These are phyloP conservation scores for Neurospora sp. DNA, from an alignment of 495 filamentous ascomycete species.

Conservation along the genomic window DNA sequence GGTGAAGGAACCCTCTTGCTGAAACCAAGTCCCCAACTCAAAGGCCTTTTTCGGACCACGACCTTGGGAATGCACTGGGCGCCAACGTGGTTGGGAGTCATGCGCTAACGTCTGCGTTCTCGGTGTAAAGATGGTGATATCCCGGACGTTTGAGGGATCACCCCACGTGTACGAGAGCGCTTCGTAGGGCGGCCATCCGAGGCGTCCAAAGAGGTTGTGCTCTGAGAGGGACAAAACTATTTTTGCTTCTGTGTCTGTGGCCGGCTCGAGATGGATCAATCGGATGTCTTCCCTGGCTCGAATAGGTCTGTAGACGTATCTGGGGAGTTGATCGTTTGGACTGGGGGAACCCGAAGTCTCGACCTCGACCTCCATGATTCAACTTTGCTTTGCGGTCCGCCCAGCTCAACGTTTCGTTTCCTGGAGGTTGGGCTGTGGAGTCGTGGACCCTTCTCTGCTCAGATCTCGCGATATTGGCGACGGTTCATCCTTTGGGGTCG, in stretches of 20 bases:
- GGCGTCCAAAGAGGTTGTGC: neutral
- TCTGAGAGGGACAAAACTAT: neutral
- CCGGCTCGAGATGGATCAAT: neutral
- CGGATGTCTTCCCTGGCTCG: neutral
- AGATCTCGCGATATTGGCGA: neutral
- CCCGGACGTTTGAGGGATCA: neutral
- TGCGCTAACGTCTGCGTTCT: neutral
- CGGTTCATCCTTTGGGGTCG: neutral
- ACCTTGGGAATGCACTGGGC: neutral
- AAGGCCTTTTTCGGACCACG: neutral
- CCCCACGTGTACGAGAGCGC: slow-evolving; percentile 4
- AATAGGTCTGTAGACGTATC: neutral
- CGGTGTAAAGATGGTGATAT: neutral
- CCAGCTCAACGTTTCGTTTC: neutral
- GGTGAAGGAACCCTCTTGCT: neutral
- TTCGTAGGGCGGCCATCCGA: neutral
- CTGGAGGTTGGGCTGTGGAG: neutral
- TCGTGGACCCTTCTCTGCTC: neutral
- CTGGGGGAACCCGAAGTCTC: neutral
- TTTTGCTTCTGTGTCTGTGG: neutral
- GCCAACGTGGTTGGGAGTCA: too few species aligned
- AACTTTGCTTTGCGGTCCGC: neutral
- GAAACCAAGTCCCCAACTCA: neutral
- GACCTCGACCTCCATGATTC: neutral
- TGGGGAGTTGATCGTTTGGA: neutral